Conservation (phyloP, 1,139 yeast genomes). For the Candida glucosophila region DNA sequence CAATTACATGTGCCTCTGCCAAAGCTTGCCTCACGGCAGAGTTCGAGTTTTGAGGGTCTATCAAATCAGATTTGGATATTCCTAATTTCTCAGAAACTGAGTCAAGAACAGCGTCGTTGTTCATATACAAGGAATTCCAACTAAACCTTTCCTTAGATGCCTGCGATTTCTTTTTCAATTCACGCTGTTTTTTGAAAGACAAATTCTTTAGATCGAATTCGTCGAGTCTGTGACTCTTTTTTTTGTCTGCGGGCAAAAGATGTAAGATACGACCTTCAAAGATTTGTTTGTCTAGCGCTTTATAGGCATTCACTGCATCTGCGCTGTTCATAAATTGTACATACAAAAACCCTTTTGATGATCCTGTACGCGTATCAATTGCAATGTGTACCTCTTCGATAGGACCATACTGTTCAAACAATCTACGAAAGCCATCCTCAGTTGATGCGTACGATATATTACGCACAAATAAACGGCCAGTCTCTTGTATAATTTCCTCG, state of each 20-base stretch:
- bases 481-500: conserved; percentile 45
- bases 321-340: conserved; percentile 57
- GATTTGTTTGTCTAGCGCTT: conserved; percentile 72
- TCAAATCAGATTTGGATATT: conserved; percentile 68
- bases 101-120: conserved; percentile 84
- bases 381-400: conserved; percentile 85
- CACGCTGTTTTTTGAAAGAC: conserved; percentile 87
- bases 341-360: conserved; percentile 90
- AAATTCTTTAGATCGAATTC: conserved; percentile 85
- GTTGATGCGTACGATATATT: conserved; percentile 75
- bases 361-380: conserved; percentile 79
- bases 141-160: conserved; percentile 83
- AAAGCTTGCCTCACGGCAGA: conserved; percentile 97
- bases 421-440: conserved; percentile 63
- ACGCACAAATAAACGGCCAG: conserved; percentile 84
- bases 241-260: conserved; percentile 76
- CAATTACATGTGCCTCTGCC: conserved; percentile 94
- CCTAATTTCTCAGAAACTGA: conserved; percentile 85
- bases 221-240: conserved; percentile 71
- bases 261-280: conserved; percentile 93
- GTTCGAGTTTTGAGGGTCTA: conserved; percentile 78
- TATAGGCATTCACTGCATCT: conserved; percentile 71
- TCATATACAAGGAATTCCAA: conserved; percentile 93
- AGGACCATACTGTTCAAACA: conserved; percentile 51
- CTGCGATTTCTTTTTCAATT: conserved; percentile 71